Percentiles rank a stretch among this genome's conserved stretches.
phyloP scores from a whole-genome alignment of 179 eudicot species.

The Sideroxylon spinosum region DNA sequence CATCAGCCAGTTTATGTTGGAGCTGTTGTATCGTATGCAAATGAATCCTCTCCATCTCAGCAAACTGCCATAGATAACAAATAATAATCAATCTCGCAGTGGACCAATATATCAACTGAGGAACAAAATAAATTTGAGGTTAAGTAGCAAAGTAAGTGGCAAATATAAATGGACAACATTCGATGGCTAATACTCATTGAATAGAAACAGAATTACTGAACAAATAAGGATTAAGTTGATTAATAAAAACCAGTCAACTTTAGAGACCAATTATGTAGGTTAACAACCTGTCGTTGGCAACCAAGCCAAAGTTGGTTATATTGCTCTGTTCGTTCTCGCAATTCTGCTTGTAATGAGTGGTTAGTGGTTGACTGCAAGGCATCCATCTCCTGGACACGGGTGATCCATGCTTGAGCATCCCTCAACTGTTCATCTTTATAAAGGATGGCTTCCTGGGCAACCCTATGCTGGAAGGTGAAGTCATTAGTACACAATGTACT shows the following conservation, averaged over 20 bases:
- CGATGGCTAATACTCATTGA: background rate
- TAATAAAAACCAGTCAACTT: background rate
- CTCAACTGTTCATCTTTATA: slow-evolving; percentile 85
- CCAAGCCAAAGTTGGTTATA: slow-evolving; percentile 81
- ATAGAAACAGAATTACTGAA: background rate
- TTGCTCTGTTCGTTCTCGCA: slow-evolving; percentile 84
- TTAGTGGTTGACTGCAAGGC: slow-evolving; percentile 61
- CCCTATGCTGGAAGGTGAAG: slow-evolving; percentile 64
- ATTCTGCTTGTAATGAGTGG: slow-evolving; percentile 72
- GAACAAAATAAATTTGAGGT: background rate
- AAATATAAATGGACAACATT: background rate
- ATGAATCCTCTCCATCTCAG: slow-evolving; percentile 90
- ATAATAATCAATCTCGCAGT: slow-evolving; percentile 10
- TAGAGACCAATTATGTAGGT: background rate
- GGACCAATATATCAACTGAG: background rate
- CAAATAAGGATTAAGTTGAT: background rate
- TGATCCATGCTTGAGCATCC: slow-evolving; percentile 91
- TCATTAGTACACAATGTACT: background rate
- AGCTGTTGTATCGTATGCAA: slow-evolving; percentile 75
- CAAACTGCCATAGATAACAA: slow-evolving; percentile 44
- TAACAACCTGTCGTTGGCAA: slow-evolving; percentile 83
- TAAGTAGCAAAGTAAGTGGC: background rate
- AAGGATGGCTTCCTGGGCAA: slow-evolving; percentile 67
- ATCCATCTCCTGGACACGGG: slow-evolving; percentile 85
- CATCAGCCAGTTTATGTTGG: slow-evolving; percentile 76